Conservation (phyloP, 164 flowering plant genomes). For the Nelumbo lutea region DNA sequence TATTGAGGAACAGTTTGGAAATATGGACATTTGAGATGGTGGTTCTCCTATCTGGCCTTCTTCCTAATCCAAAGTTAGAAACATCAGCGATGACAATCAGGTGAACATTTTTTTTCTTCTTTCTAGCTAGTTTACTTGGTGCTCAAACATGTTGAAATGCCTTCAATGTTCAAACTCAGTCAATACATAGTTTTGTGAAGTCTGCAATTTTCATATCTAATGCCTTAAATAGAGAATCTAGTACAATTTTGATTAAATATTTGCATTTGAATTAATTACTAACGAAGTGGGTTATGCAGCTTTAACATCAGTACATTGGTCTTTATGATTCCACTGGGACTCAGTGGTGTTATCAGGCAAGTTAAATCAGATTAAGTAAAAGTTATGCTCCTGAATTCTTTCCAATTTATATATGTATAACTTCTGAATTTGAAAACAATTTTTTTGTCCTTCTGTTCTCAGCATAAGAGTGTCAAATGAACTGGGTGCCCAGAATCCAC, state of each 20-base stretch:
- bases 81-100: conserved; percentile 10
- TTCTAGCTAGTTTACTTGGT: no score
- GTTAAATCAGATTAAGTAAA: not conserved
- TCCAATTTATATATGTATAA: not conserved
- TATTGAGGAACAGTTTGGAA: conserved; percentile 2
- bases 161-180: not conserved
- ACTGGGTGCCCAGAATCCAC: conserved; percentile 48
- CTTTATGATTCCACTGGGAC: not conserved
- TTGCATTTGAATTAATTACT: not conserved
- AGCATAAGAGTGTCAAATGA: conserved; percentile 62
- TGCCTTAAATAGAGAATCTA: not conserved
- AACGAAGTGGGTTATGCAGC: not conserved
- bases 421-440: conserved; percentile 3
- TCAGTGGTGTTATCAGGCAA: conserved; percentile 5
- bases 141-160: no score
- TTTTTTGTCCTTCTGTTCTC: not conserved
- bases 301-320: not conserved
- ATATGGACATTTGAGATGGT: conserved; percentile 12
- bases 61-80: conserved; percentile 11
- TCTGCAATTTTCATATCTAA: not conserved
- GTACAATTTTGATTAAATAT: not conserved
- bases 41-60: conserved; percentile 13
- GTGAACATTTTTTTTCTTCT: not conserved
- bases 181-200: not conserved
- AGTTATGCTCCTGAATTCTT: not conserved